phyloP scores from a whole-genome alignment of 2,329 filamentous ascomycete genomes.

The Aspergillus latus region DNA sequence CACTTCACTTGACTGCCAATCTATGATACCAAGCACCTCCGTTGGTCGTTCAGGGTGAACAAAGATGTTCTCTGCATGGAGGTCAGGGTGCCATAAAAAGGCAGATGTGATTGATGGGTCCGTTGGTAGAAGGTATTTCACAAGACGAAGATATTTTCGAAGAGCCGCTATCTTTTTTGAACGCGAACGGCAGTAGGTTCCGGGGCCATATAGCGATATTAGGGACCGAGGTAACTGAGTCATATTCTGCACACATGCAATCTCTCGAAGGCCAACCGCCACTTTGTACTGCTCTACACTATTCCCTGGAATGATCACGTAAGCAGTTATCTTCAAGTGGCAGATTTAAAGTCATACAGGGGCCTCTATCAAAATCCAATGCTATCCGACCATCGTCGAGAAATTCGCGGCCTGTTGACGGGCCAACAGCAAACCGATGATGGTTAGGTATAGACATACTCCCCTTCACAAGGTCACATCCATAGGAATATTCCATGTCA shows the following conservation, averaged over 20 bases:
- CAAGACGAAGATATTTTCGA: slow-evolving; percentile 29
- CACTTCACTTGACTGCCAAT: slow-evolving; percentile 30
- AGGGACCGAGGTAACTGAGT: slow-evolving; percentile 31
- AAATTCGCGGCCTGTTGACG: slow-evolving; percentile 33
- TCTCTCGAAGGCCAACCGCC: slow-evolving; percentile 36
- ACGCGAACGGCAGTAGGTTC: slow-evolving; percentile 37
- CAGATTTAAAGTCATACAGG: slow-evolving; percentile 9
- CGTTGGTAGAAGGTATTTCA: slow-evolving; percentile 28
- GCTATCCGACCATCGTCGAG: slow-evolving; percentile 32
- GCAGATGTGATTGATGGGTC: slow-evolving; percentile 26
- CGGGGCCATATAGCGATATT: slow-evolving; percentile 37
- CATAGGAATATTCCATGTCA: slow-evolving; percentile 24
- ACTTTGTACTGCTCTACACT: slow-evolving; percentile 31
- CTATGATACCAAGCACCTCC: slow-evolving; percentile 25
- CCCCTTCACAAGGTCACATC: slow-evolving; percentile 18
- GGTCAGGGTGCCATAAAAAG: slow-evolving; percentile 39
- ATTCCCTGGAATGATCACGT: slow-evolving; percentile 25
- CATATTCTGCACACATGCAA: slow-evolving; percentile 31
- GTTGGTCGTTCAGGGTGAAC: slow-evolving; percentile 22
- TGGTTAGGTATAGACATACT: slow-evolving; percentile 17
- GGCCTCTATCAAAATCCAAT: slow-evolving; percentile 15
- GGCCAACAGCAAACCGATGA: slow-evolving; percentile 39
- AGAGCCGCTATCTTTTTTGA: slow-evolving; percentile 35
- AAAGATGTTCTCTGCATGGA: slow-evolving; percentile 38
- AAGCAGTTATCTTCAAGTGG: background rate